Conservation (phyloP, 108 stramenopile species). For the Conticribra weissflogii region DNA sequence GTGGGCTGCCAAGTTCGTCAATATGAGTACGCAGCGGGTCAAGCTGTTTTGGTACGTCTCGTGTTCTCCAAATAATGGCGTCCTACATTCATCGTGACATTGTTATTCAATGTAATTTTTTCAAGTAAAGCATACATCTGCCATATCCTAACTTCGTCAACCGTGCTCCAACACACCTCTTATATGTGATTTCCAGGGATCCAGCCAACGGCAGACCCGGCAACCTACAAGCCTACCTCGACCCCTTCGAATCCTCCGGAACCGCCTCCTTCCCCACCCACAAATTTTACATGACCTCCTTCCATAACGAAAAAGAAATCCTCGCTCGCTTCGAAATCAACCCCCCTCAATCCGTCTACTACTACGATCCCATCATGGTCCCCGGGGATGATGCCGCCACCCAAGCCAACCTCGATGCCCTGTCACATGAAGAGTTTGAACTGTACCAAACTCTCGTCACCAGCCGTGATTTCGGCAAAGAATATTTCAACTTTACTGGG, state of each 20-base stretch:
- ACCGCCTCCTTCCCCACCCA: constrained; percentile 70
- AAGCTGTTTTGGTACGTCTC: constrained; percentile 47
- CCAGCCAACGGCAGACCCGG: constrained; percentile 42
- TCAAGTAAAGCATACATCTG: no score
- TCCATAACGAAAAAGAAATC: constrained; percentile 29
- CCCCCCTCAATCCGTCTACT: constrained; percentile 53
- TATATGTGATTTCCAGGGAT: no score
- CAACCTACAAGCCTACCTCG: constrained; percentile 34
- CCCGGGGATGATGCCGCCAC: constrained; percentile 60
- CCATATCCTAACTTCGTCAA: no score
- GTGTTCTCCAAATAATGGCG: no score
- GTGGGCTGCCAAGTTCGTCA: constrained; percentile 79
- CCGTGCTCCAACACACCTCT: no score
- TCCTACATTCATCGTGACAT: no score
- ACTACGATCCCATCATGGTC: constrained; percentile 73
- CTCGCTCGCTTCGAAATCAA: constrained; percentile 29
- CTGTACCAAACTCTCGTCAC: constrained; percentile 46
- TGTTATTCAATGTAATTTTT: no score
- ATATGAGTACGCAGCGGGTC: constrained; percentile 52
- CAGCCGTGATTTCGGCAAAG: constrained; percentile 60
- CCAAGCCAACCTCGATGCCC: constrained; percentile 52
- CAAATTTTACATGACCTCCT: constrained; percentile 58
- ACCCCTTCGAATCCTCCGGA: constrained; percentile 58
- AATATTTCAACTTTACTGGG: constrained; percentile 67
- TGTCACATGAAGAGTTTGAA: constrained; percentile 45